Base-by-base conservation (phyloP, 1,139 yeast species). In the Yamadazyma dushanensis region DNA sequence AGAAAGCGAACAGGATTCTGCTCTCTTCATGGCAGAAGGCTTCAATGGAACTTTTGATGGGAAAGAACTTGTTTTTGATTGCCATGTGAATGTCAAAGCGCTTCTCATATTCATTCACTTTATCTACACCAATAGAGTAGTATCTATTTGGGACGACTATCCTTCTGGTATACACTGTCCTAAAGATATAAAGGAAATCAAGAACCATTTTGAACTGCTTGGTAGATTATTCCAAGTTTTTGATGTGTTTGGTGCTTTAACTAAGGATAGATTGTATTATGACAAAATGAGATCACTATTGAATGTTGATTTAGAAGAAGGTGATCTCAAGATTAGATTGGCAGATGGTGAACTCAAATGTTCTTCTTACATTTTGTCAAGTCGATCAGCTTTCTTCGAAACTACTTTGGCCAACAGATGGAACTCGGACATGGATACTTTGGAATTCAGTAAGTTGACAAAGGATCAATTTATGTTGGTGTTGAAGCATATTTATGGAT, bases 361-460 rank as follows among this genome's bases (percentile, higher is more conserved):
- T 4, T 79, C 79, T 47, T 73, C 83, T 4, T 65, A 67, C 22
- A 57, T 86, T 6, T 54, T 88, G 16, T 53, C 66, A 4, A 57
- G 77, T 0, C 61, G 95, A 38, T 76, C 82, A 29, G 80, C 79
- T 0, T 85, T 72, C 51, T 86, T 87, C 54, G 81, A 77, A 41
- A 73, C 84, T 0, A 45, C 77, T 2, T 66, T 83, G 23, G 73
- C 84, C 0, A 55, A 60, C 2, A 57, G 80, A 39, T 84, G 94
- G 94, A 52, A 48, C 33, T 34, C 49, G 29, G 38, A 50, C 5
- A 38, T 45, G 15, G 34, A 39, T 9, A 41, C 38, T 11, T 41
- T 47, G 1, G 65, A 70, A 26, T 70, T 86, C 36, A 57, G 61
- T 3, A 73, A 76, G 34, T 61, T 81, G 7, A 45, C 67, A 0